Percentiles rank a stretch among this genome's conserved stretches.
Conservation (phyloP, 345 rosid genomes). For the Nasturtium officinale region DNA sequence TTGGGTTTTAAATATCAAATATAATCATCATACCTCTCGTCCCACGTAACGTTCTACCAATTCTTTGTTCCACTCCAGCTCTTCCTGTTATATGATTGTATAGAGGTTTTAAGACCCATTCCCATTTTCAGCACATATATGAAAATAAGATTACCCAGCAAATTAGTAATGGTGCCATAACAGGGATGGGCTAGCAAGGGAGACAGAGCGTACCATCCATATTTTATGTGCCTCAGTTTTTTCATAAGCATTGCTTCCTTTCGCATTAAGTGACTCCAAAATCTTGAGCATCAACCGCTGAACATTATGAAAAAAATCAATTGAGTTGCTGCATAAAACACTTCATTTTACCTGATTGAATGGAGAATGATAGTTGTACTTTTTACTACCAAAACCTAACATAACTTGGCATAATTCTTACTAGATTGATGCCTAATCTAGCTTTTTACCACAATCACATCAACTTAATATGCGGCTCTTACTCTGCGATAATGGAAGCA, state of each 20-base stretch:
- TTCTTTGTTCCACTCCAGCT: constrained; percentile 75
- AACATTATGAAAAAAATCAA: background rate
- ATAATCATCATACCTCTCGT: constrained; percentile 67
- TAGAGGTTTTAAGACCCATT: background rate
- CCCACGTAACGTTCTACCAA: constrained; percentile 72
- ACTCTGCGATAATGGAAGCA: constrained; percentile 90
- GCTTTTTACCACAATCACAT: constrained; percentile 5
- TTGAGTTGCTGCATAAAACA: constrained; percentile 8
- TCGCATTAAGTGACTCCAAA: constrained; percentile 26
- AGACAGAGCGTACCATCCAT: constrained; percentile 56
- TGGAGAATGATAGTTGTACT: constrained; percentile 2
- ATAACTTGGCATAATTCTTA: constrained; percentile 4
- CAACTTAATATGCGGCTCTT: constrained; percentile 32
- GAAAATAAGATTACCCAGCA: background rate
- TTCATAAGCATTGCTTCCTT: constrained; percentile 24
- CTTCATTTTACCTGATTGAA: constrained; percentile 22
- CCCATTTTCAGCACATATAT: constrained; percentile 18
- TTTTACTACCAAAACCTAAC: constrained; percentile 2
- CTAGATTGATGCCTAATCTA: constrained; percentile 5
- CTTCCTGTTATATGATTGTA: constrained; percentile 60
- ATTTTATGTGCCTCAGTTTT: constrained; percentile 44
- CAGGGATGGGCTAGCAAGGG: background rate
- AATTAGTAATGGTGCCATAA: background rate
- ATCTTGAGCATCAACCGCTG: constrained; percentile 72
- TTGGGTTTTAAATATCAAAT: background rate